Evolutionary conservation across 2,329 filamentous ascomycete species (phyloP).

Genomic region (Monosporascus sp.): DNA sequence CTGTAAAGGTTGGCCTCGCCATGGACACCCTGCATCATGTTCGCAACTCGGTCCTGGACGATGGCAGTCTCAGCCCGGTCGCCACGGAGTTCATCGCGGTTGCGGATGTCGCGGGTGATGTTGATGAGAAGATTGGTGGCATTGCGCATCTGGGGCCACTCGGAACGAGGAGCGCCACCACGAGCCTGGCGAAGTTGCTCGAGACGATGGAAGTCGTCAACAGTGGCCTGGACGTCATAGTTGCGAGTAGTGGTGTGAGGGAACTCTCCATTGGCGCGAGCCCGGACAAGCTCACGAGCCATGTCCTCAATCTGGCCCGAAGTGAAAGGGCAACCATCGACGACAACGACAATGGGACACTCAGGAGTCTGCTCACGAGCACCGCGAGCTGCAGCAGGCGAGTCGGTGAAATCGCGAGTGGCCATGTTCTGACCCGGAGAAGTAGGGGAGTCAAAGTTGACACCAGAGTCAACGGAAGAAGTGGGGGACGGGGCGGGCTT

Average conservation of each 20-base stretch:
- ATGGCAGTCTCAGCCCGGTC: constrained; percentile 15
- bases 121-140: constrained; percentile 20
- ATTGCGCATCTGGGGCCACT: constrained; percentile 10
- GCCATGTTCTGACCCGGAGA: neutral
- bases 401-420: neutral
- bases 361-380: neutral
- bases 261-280: constrained; percentile 27
- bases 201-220: constrained; percentile 28
- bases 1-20: constrained; percentile 19
- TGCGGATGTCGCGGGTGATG: constrained; percentile 28
- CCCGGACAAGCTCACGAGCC: constrained; percentile 21
- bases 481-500: neutral
- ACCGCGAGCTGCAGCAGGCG: neutral
- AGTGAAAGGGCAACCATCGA: no score
- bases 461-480: neutral
- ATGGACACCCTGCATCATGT: constrained; percentile 17
- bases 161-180: constrained; percentile 8
- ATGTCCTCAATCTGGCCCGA: no score
- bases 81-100: constrained; percentile 27
- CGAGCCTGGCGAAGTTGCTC: constrained; percentile 22
- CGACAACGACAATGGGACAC: no score
- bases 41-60: constrained; percentile 15
- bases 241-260: constrained; percentile 23
- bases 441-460: neutral
- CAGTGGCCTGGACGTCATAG: constrained; percentile 18